Conservation (phyloP, 345 rosid species). For the Populus tremula region DNA sequence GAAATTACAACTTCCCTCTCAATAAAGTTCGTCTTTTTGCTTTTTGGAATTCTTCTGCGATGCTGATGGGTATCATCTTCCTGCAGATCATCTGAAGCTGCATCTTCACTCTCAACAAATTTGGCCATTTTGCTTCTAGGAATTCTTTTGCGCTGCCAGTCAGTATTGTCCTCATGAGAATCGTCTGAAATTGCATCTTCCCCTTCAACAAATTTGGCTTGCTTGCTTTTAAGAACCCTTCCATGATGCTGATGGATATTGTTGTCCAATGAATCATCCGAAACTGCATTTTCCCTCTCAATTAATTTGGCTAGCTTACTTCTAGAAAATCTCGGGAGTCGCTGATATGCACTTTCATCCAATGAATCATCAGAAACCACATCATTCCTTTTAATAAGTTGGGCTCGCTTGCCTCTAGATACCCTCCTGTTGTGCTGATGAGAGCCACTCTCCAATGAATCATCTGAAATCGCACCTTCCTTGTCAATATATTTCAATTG, state of each 20-base stretch:
- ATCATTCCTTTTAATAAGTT: conserved; percentile 21
- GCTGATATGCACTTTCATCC: conserved; percentile 22
- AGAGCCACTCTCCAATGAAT: conserved; percentile 30
- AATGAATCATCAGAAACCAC: conserved; percentile 35
- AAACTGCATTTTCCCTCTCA: conserved; percentile 22
- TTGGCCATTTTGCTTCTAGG: conserved; percentile 24
- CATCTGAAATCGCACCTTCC: conserved; percentile 31
- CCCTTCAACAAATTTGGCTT: conserved; percentile 19
- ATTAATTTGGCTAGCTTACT: conserved; percentile 25
- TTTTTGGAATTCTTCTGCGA: conserved; percentile 25
- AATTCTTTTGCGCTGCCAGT: conserved; percentile 16
- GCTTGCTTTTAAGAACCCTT: conserved; percentile 27
- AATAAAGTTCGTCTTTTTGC: conserved; percentile 32
- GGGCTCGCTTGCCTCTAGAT: conserved; percentile 17
- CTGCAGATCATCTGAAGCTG: conserved; percentile 27
- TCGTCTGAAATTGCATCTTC: conserved; percentile 33
- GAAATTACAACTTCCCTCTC: conserved; percentile 32
- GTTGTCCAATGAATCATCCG: conserved; percentile 28
- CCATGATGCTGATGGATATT: conserved; percentile 18
- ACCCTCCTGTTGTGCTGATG: conserved; percentile 16
- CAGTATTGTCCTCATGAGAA: conserved; percentile 19
- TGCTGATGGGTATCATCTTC: conserved; percentile 19
- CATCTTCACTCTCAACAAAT: conserved; percentile 24
- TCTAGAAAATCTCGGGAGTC: conserved; percentile 21
- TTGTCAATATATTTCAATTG: conserved; percentile 18